Conservation (phyloP, 768 basidiomycete genomes). For the Boletus edulis region DNA sequence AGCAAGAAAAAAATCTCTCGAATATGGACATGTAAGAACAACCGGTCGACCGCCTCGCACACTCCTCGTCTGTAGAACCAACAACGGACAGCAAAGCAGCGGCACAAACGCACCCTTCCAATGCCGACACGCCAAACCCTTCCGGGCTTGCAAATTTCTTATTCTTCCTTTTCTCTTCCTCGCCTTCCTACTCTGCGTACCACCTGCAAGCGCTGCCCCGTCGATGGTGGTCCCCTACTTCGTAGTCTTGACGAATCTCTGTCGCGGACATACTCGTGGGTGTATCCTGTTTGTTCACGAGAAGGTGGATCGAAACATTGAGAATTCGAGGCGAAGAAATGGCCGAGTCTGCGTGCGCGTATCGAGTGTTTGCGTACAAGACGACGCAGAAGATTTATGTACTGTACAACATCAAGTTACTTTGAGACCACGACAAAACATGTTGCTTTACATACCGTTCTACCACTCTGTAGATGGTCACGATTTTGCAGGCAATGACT, state of each 20-base stretch:
- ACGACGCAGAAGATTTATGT: conserved; percentile 93
- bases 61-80: conserved; percentile 68
- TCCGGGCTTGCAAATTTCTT: conserved; percentile 73
- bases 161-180: conserved; percentile 42
- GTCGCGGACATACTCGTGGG: conserved; percentile 78
- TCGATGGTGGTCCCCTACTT: conserved; percentile 80
- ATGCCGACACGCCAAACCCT: conserved; percentile 86
- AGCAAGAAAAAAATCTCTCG: not conserved
- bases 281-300: conserved; percentile 96
- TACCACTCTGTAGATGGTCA: conserved; percentile 90
- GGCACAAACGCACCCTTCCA: conserved; percentile 70
- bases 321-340: conserved; percentile 88
- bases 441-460: conserved; percentile 43
- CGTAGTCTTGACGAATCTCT: conserved; percentile 87
- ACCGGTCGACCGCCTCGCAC: conserved; percentile 88
- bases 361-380: conserved; percentile 64
- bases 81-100: not conserved
- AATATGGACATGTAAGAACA: conserved; percentile 83
- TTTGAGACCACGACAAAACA: not conserved
- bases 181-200: conserved; percentile 47
- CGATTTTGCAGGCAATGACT: conserved; percentile 99
- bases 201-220: conserved; percentile 62
- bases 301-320: conserved; percentile 81
- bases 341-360: conserved; percentile 58
- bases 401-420: not conserved